Conservation (phyloP, 1,284 basidiomycete genomes). For the Puccinia brachypodii region DNA sequence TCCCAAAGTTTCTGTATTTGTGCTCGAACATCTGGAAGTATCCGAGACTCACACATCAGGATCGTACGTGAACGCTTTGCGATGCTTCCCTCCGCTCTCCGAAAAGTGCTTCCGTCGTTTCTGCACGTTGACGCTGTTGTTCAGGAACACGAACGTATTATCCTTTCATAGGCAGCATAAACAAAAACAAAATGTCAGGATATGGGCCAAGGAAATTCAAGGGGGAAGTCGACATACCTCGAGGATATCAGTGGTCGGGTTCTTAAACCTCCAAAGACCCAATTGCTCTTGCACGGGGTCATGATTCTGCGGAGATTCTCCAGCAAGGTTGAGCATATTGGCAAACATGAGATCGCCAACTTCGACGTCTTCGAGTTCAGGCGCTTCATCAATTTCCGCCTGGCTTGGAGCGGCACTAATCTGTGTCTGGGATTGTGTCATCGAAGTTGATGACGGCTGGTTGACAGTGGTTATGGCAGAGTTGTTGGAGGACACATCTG, state of each 20-base stretch:
- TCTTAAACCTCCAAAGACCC: slow-evolving; percentile 58
- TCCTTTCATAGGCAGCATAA: slow-evolving; percentile 50
- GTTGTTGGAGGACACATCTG: not conserved
- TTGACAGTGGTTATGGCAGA: not conserved
- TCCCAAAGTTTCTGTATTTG: slow-evolving; percentile 48
- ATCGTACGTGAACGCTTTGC: slow-evolving; percentile 56
- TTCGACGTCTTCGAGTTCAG: slow-evolving; percentile 54
- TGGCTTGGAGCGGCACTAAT: slow-evolving; percentile 50
- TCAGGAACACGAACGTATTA: slow-evolving; percentile 59
- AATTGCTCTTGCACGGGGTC: slow-evolving; percentile 54
- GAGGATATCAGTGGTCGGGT: slow-evolving; percentile 57
- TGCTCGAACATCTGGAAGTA: slow-evolving; percentile 51
- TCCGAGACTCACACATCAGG: slow-evolving; percentile 54
- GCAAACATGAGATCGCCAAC: slow-evolving; percentile 55
- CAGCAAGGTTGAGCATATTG: slow-evolving; percentile 50
- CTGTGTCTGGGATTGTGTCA: slow-evolving; percentile 48
- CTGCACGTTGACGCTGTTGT: slow-evolving; percentile 56
- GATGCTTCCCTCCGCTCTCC: slow-evolving; percentile 52
- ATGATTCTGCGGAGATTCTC: slow-evolving; percentile 19
- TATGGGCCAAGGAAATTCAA: not conserved
- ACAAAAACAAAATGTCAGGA: not conserved
- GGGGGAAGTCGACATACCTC: slow-evolving; percentile 52
- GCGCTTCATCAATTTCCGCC: slow-evolving; percentile 53
- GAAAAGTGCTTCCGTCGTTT: slow-evolving; percentile 58
- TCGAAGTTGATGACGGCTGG: not conserved